Evolutionary conservation across 2,329 filamentous ascomycete species (phyloP).

Genomic region (Lithohypha guttulata): DNA sequence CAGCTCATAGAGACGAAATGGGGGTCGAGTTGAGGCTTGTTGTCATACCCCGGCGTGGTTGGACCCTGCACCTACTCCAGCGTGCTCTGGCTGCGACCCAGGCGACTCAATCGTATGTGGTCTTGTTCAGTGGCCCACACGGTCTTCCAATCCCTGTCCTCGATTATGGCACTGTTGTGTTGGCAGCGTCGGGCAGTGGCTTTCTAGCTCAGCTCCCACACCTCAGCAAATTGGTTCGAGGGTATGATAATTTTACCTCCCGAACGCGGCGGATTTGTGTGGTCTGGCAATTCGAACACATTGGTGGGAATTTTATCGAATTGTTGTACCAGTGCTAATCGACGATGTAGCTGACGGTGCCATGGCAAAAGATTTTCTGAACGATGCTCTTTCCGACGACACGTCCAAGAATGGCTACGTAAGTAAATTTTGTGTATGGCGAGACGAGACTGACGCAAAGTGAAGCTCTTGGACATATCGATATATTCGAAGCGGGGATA

Average conservation of each 20-base stretch:
- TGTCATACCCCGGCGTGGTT: neutral
- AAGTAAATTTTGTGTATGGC: too few relatives aligned
- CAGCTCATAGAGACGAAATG: neutral
- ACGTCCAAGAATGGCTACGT: too few relatives aligned
- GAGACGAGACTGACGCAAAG: too few relatives aligned
- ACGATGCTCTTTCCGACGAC: too few relatives aligned
- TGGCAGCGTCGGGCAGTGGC: neutral
- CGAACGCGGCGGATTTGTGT: neutral
- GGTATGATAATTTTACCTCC: neutral
- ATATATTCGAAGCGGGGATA: too few relatives aligned
- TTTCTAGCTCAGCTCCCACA: neutral
- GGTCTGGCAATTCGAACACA: neutral
- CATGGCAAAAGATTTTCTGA: too few relatives aligned
- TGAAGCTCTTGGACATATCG: too few relatives aligned
- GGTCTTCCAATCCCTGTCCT: neutral
- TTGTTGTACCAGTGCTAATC: neutral
- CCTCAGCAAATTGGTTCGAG: neutral
- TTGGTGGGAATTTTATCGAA: neutral
- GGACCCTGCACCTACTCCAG: neutral
- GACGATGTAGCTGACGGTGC: neutral
- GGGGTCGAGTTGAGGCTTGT: neutral
- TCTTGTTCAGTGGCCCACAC: slow-evolving; percentile 1
- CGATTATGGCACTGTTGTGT: neutral
- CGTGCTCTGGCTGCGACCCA: neutral
- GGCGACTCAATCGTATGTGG: neutral